Evolutionary conservation across 1,284 basidiomycete species (phyloP).

Genomic region (Boletus hoseneyae): DNA sequence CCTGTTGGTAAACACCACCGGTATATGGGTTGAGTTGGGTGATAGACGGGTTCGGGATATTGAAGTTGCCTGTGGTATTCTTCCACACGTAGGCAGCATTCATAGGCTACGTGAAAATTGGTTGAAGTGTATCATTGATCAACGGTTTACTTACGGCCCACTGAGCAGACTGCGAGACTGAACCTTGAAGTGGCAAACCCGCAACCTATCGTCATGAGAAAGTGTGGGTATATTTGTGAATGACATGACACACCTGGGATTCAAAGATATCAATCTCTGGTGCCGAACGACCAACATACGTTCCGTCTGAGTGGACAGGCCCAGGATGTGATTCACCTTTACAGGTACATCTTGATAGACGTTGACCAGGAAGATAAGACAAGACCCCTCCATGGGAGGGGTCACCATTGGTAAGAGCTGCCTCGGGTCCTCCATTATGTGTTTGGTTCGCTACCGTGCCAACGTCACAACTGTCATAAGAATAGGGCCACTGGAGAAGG

Average conservation of each 20-base stretch:
- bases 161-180: constrained; percentile 46
- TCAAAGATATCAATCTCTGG: constrained; percentile 76
- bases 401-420: constrained; percentile 41
- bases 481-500: constrained; percentile 43
- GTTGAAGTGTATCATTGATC: constrained; percentile 7
- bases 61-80: constrained; percentile 40
- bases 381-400: constrained; percentile 34
- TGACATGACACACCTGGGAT: constrained; percentile 36
- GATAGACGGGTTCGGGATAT: constrained; percentile 38
- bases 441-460: constrained; percentile 58
- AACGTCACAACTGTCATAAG: constrained; percentile 54
- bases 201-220: constrained; percentile 30
- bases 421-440: constrained; percentile 35
- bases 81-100: constrained; percentile 35
- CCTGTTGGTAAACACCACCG: constrained; percentile 58
- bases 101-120: constrained; percentile 24
- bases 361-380: constrained; percentile 60
- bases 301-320: constrained; percentile 45
- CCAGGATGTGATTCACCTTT: constrained; percentile 61
- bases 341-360: constrained; percentile 65
- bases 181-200: constrained; percentile 22
- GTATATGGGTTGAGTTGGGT: constrained; percentile 43
- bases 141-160: constrained; percentile 40
- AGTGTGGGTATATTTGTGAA: background rate
- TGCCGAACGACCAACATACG: constrained; percentile 60